Conservation (phyloP, 768 basidiomycete genomes). For the Crassisporium funariophilum region DNA sequence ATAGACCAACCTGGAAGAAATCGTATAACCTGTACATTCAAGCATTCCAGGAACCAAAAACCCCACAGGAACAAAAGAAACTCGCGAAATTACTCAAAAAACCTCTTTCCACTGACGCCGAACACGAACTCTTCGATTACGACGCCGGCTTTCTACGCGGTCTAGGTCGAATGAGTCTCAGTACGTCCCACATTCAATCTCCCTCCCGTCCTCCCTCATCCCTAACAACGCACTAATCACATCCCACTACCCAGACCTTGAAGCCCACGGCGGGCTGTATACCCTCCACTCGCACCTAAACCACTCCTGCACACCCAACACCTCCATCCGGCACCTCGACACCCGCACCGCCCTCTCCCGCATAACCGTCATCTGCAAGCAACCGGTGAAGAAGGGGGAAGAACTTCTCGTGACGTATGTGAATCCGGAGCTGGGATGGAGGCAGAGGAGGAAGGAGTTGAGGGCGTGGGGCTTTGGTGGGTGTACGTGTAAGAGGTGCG, state of each 20-base stretch:
- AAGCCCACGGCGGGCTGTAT: conserved; percentile 87
- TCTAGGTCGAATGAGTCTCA: conserved; percentile 79
- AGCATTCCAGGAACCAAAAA: conserved; percentile 64
- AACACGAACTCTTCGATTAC: conserved; percentile 68
- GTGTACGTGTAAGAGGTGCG: conserved; percentile 71
- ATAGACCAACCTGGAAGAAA: conserved; percentile 66
- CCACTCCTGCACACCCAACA: conserved; percentile 80
- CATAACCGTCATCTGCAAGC: conserved; percentile 72
- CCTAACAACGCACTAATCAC: background rate
- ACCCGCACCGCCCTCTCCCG: conserved; percentile 67
- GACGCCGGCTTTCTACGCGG: conserved; percentile 68
- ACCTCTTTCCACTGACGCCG: conserved; percentile 48
- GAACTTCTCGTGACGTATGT: conserved; percentile 83
- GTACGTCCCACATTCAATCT: conserved; percentile 59
- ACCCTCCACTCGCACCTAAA: conserved; percentile 86
- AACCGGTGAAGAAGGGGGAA: conserved; percentile 65
- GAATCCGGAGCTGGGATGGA: conserved; percentile 56
- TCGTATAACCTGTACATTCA: conserved; percentile 58
- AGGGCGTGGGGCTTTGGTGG: conserved; percentile 75
- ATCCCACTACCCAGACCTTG: conserved; percentile 54
- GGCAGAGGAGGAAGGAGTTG: conserved; percentile 52
- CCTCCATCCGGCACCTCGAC: conserved; percentile 78
- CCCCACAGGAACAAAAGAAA: conserved; percentile 54
- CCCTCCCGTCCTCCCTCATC: conserved; percentile 6
- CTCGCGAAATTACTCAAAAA: conserved; percentile 58